phyloP scores from a whole-genome alignment of 2,329 filamentous ascomycete species.

The Fusarium ambrosium region DNA sequence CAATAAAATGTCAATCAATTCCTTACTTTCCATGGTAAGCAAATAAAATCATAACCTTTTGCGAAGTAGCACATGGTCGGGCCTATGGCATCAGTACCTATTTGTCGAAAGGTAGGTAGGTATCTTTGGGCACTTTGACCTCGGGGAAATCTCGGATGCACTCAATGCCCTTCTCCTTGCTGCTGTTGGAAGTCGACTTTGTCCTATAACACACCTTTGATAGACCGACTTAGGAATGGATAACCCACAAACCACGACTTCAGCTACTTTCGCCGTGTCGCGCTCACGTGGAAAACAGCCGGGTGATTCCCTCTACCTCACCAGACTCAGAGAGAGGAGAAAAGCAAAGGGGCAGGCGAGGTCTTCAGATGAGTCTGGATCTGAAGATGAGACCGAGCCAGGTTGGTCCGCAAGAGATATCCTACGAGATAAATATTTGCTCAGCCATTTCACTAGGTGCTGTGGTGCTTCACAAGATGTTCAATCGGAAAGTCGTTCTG shows the following conservation, averaged over 20 bases:
- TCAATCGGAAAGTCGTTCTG: not conserved
- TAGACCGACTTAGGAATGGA: not conserved
- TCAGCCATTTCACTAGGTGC: not conserved
- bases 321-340: not conserved
- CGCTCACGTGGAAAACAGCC: not conserved
- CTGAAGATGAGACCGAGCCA: not conserved
- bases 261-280: not conserved
- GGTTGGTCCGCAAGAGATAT: not conserved
- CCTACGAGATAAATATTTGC: rapidly evolving
- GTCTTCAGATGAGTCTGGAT: not conserved
- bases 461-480: not conserved
- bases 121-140: too few species aligned
- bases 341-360: not conserved
- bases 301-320: not conserved
- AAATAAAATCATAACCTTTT: too few species aligned
- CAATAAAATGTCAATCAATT: too few species aligned
- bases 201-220: not conserved
- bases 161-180: not conserved
- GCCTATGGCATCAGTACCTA: too few species aligned
- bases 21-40: too few species aligned
- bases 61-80: too few species aligned
- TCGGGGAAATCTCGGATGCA: not conserved
- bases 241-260: not conserved
- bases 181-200: not conserved
- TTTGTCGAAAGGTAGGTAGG: too few species aligned